Percentiles rank a stretch among this genome's conserved stretches.
phyloP scores from a whole-genome alignment of 495 filamentous ascomycete species.

The Penicillium simplicissimum region DNA sequence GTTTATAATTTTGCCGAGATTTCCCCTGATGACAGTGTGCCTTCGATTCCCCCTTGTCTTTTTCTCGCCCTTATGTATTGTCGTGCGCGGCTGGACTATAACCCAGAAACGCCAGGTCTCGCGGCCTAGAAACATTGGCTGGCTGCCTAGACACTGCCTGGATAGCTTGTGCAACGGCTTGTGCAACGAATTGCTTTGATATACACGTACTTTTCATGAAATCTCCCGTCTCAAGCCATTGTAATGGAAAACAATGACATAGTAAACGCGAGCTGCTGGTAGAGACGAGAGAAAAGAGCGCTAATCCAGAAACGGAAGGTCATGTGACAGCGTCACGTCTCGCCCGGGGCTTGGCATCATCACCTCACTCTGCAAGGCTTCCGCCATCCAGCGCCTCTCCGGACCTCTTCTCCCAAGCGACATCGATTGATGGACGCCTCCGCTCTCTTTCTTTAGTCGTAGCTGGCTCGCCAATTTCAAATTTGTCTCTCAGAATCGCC shows the following conservation, averaged over 20 bases:
- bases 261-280: neutral
- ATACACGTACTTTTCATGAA: neutral
- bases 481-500: slow-evolving; percentile 31
- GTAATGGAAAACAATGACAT: neutral
- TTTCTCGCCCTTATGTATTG: slow-evolving; percentile 14
- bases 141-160: neutral
- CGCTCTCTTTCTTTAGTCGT: slow-evolving; percentile 24
- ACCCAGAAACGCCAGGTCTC: neutral
- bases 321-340: slow-evolving; percentile 41
- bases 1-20: slow-evolving; percentile 32
- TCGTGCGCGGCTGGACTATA: slow-evolving; percentile 15
- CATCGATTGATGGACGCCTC: slow-evolving; percentile 33
- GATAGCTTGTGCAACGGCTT: slow-evolving; percentile 15
- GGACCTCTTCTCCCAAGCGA: slow-evolving; percentile 23
- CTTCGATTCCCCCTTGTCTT: slow-evolving; percentile 38
- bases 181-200: slow-evolving; percentile 10
- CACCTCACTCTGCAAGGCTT: slow-evolving; percentile 38
- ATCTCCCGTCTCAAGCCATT: neutral
- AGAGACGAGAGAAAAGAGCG: neutral
- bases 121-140: neutral
- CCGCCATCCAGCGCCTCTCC: slow-evolving; percentile 26
- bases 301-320: slow-evolving; percentile 29
- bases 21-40: slow-evolving; percentile 28
- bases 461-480: slow-evolving; percentile 17
- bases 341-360: slow-evolving; percentile 46